Evolutionary conservation across 257 asterid species (phyloP).

Genomic region (Ilex aquifolium): DNA sequence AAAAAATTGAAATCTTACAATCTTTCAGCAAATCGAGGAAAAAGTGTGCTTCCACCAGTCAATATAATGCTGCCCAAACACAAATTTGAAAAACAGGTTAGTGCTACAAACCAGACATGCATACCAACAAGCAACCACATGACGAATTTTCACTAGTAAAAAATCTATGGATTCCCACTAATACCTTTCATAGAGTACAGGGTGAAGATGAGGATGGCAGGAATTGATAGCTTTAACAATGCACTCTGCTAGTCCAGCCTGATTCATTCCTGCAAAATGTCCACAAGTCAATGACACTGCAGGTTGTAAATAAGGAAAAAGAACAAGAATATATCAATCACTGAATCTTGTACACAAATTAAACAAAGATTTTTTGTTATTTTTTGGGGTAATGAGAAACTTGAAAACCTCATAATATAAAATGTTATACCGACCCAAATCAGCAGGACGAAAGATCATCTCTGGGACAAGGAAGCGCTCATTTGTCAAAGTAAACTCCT

Average conservation of each 20-base stretch:
- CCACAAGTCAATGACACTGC: background rate
- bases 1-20: conserved; percentile 49
- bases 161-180: background rate
- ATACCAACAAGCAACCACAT: background rate
- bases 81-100: conserved; percentile 2
- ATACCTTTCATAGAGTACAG: conserved; percentile 89
- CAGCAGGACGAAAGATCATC: conserved; percentile 95
- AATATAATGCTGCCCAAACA: conserved; percentile 60
- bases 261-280: conserved; percentile 72
- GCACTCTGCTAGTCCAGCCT: conserved; percentile 97
- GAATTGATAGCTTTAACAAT: conserved; percentile 79
- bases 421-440: conserved; percentile 54
- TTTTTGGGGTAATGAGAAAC: background rate
- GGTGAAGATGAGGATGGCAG: conserved; percentile 90
- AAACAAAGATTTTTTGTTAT: no score
- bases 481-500: conserved; percentile 90
- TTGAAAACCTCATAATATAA: background rate
- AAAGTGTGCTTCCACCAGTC: conserved; percentile 91
- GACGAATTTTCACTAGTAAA: no score
- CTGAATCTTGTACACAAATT: no score
- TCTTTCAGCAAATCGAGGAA: conserved; percentile 90
- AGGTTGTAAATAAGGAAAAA: background rate
- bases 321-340: background rate
- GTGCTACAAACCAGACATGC: background rate
- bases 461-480: conserved; percentile 96